Evolutionary conservation across 177 flowering plant species (phyloP).

Genomic region (Vitis hybrid): DNA sequence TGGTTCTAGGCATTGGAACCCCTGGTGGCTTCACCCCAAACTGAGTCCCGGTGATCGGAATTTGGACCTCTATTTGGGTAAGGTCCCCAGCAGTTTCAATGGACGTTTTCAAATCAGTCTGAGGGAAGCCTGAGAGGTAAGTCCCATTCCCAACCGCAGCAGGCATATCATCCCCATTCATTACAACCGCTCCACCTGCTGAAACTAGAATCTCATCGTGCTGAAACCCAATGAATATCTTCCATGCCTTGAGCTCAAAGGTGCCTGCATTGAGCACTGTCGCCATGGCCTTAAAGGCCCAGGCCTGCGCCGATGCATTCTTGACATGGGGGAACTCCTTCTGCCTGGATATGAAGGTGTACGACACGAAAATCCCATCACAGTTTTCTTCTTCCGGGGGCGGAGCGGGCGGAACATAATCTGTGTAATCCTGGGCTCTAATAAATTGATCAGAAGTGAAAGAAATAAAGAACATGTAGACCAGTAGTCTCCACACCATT

Average conservation of each 20-base stretch:
- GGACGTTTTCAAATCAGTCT: slow-evolving; percentile 49
- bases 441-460: background rate
- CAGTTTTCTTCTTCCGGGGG: slow-evolving; percentile 25
- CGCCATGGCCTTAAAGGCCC: slow-evolving; percentile 48
- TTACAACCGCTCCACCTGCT: slow-evolving; percentile 41
- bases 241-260: slow-evolving; percentile 58
- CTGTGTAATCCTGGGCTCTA: slow-evolving; percentile 6
- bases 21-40: slow-evolving; percentile 44
- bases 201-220: slow-evolving; percentile 57
- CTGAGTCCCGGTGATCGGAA: slow-evolving; percentile 53
- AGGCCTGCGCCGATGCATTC: slow-evolving; percentile 40
- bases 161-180: slow-evolving; percentile 50
- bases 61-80: slow-evolving; percentile 37
- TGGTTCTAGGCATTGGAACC: slow-evolving; percentile 54
- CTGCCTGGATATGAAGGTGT: slow-evolving; percentile 25
- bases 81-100: slow-evolving; percentile 68
- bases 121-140: slow-evolving; percentile 45
- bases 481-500: slow-evolving; percentile 2
- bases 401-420: slow-evolving; percentile 6
- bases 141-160: slow-evolving; percentile 44
- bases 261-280: slow-evolving; percentile 51
- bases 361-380: slow-evolving; percentile 54
- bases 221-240: slow-evolving; percentile 52
- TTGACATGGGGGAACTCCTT: slow-evolving; percentile 17
- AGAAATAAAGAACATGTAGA: background rate